Evolutionary conservation across 306 rosid species (phyloP), one percentile per base, ranked within the genome.

Genomic region (Carpinus viminea): DNA sequence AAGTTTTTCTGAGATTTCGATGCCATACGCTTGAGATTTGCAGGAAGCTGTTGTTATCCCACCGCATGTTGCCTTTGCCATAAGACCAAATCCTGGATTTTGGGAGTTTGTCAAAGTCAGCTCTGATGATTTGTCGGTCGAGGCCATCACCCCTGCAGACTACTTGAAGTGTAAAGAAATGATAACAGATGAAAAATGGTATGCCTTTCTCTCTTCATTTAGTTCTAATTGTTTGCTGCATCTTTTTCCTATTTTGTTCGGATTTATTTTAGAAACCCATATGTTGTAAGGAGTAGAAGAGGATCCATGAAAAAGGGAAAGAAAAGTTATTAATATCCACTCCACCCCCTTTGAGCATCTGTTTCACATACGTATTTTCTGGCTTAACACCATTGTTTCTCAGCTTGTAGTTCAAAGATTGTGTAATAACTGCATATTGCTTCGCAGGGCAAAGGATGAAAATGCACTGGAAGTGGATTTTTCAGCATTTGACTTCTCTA

Each of bases 1-100:
- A 5, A 4, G 4, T 31, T 61, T 47, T 7, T 17, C 6, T 68
- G 20, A 20, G 60, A 45, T 50, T 48, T 38, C 15, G 60, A 74
- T 60, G 72, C 0, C 52, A 52, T 72, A 70, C 8, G 43, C 8
- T 1, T 87, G 68, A 61, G 61, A 76, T 41, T 80, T 86, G 76
- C 81, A 94, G 98, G 98, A 90, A 85, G 98, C 98, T n/a, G 83
- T 88, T 59, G 96, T 86, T 10, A 20, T 76, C 72, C 96, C 98
- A 76, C 98, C 98, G 51, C 68, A 85, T 88, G 88, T 94, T 75
- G 92, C 92, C 20, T 94, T 94, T 84, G 88, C 91, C 50, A 55
- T 94, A 68, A 88, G 98, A 87, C 93, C 90, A 71, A 82, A 79
- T 80, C 98, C 98, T 38, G 98, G 98, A 43, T 81, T 84, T 56